Evolutionary conservation across 202 grass and related monocot species (phyloP).

Genomic region (Bolboschoenoplectus hybrid): DNA sequence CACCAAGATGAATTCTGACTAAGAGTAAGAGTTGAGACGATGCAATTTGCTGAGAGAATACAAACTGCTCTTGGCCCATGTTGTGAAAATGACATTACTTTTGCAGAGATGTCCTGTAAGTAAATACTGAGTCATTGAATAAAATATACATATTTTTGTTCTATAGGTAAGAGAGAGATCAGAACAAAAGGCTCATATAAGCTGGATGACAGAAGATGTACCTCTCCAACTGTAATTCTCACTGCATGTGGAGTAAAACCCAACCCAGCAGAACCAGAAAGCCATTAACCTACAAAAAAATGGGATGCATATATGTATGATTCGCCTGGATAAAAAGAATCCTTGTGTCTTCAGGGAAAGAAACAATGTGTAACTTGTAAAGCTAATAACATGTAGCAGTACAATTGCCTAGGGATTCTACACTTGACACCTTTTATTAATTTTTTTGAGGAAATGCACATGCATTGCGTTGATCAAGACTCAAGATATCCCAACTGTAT

Average conservation of each 20-base stretch:
- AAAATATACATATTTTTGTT: constrained; percentile 1
- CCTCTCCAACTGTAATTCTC: constrained; percentile 47
- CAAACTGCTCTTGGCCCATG: constrained; percentile 45
- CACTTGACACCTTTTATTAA: no score
- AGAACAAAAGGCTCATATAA: not conserved
- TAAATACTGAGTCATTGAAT: not conserved
- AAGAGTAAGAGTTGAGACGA: constrained; percentile 48
- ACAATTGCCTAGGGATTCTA: no score
- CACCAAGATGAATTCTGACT: constrained; percentile 46
- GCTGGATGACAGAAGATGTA: constrained; percentile 31
- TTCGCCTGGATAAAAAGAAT: not conserved
- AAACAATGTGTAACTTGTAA: not conserved
- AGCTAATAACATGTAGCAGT: not conserved
- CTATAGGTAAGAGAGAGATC: constrained; percentile 1
- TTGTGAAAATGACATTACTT: constrained; percentile 51
- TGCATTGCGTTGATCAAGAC: no score
- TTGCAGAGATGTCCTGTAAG: constrained; percentile 49
- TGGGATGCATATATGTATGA: not conserved
- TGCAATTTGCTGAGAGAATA: constrained; percentile 52
- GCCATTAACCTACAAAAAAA: constrained; percentile 44
- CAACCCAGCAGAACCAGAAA: constrained; percentile 41
- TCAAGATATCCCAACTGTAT: no score
- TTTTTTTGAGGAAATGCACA: no score
- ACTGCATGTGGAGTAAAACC: constrained; percentile 53
- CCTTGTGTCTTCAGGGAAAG: not conserved